Base-by-base conservation (phyloP, 805 yeast genomes). In the Wickerhamomyces chambardii region DNA sequence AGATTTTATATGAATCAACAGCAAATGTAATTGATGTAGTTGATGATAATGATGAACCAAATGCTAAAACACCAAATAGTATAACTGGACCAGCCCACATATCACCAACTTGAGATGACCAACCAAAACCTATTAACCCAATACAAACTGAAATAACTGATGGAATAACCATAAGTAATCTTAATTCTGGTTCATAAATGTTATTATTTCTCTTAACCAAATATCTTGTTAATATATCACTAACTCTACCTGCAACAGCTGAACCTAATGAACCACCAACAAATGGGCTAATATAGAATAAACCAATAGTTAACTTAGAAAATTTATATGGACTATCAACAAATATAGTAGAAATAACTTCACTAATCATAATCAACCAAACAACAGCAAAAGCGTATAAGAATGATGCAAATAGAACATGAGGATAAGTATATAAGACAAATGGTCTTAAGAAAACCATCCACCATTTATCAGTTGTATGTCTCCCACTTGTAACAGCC, bases 111-210 rank as follows among this genome's bases (percentile, higher is more conserved):
- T 60, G 51, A 0, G 75, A 51, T 3, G 78, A 60, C 81, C 82
- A 75, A 5, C 83, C 83, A 47, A 70, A 76, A 5, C 81, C 83
- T 64, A 76, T 68, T 30, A 75, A 56, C 3, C 82, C 83, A 29
- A 71, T 58, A 5, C 63, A 36, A 9, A 61, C 56, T 3, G 70
- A 37, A 10, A 71, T 40, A 37, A 64, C 51, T 15, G 73, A 67
- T 2, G 78, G 78, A 12, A 70, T 26, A 16, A 73, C 53, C 78
- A 75, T 70, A 17, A 74, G 39, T 26, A 75, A 55, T 24, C 82
- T 59, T 48, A 70, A 74, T 50, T 76, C 83, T 4, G 83, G 82
- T 54, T 76, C 83, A 51, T 75, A 76, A 6, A 70, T 50, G 2
- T 82, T 82, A 17, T 59, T 47, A 41, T 76, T 76, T 30, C 51